Conservation (phyloP, 768 basidiomycete genomes). For the Xerocomus spinulosus region DNA sequence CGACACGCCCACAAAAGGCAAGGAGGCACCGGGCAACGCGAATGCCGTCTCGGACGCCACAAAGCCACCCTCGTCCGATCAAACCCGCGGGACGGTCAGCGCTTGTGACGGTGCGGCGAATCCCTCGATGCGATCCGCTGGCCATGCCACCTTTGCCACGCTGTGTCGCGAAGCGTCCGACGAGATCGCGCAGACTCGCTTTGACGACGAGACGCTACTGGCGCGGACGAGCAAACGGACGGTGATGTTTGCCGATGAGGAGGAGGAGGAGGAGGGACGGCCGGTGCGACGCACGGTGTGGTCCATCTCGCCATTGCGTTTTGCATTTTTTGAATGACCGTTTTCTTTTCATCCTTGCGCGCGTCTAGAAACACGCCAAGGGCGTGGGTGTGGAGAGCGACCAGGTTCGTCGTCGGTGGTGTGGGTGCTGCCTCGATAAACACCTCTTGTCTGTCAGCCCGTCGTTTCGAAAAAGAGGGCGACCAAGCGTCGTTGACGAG, state of each 20-base stretch:
- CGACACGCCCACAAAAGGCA: conserved; percentile 11
- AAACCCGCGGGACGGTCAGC: conserved; percentile 8
- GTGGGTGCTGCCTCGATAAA: no score
- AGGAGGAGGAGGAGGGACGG: conserved; percentile 19
- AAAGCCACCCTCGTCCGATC: conserved; percentile 10
- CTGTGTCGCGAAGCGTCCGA: no score
- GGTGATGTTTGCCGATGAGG: conserved; percentile 19
- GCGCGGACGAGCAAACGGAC: conserved; percentile 22
- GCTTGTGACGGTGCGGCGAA: conserved; percentile 9
- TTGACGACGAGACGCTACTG: conserved; percentile 17
- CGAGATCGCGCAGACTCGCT: no score
- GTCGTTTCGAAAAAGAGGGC: conserved; percentile 18
- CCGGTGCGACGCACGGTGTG: conserved; percentile 28
- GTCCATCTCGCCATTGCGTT: no score
- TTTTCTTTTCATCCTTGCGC: background rate
- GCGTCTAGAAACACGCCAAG: conserved; percentile 23
- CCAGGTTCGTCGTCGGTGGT: background rate
- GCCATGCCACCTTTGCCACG: conserved; percentile 17
- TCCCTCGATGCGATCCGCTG: conserved; percentile 13
- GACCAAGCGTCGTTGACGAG: conserved; percentile 22
- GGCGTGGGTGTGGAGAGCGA: background rate
- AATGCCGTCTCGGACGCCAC: conserved; percentile 9
- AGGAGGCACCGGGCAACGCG: conserved; percentile 10
- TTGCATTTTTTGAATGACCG: no score
- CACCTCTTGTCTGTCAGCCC: no score